Base-by-base conservation (phyloP, 257 asterid species). In the Mitragyna speciosa region DNA sequence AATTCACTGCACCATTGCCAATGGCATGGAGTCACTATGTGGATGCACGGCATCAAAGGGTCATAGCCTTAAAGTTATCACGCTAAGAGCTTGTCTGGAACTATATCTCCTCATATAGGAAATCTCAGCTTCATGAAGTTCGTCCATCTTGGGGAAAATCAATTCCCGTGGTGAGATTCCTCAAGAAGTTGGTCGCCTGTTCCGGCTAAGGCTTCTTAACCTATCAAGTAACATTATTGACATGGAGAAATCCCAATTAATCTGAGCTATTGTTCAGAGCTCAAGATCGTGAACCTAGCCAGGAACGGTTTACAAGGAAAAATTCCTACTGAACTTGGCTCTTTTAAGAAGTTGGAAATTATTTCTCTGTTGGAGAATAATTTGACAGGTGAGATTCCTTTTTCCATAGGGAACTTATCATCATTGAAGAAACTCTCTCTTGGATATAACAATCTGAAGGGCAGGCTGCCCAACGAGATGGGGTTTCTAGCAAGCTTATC, bases 181-280 rank as follows among this genome's bases (percentile, higher is more conserved):
- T 0, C 26, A 77, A 22, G 89, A 84, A n/a, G 45, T 88, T 7
- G 87, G 84, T 20, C 80, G 56, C 2, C 71, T 88, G 26, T 69
- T 71, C 41, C 74, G 83, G 43, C 83, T 86, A 0, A n/a, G n/a
- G n/a, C 20, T 1, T 24, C 9, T 83, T 3, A 72, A 56, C 24
- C 51, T 85, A 36, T 81, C 83, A 16, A 72, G 54, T 26, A 88
- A 86, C 52, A 70, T n/a, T 78, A 5, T 77, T 86, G 2, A 41
- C n/a, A n/a, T 45, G 89, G 89, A 59, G 82, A 73, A 51, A 86
- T 88, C 39, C 88, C 87, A 0, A 79, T 72, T 75, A 86, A 78
- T 20, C 79, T 75, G 30, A 79, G 86, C 2, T 58, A 36, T 0
- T 85, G 88, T 47, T 14, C 16, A 11, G 79, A 73, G 64, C 80